Percentiles rank a stretch among this genome's conserved stretches.
Conservation (phyloP, 202 grass and related monocot species). For the Miscanthus sacchariflorus region DNA sequence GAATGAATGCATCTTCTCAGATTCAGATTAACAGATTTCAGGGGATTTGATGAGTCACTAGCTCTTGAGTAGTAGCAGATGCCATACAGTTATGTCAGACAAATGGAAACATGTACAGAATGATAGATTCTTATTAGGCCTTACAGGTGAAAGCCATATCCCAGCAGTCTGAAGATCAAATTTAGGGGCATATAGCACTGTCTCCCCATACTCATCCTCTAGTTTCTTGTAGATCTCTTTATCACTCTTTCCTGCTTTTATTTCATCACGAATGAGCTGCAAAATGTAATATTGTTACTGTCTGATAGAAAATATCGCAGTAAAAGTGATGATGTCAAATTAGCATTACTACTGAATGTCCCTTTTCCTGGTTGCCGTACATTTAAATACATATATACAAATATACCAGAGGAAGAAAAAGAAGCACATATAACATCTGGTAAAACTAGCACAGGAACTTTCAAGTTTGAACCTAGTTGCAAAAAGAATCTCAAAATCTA, state of each 20-base stretch:
- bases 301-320: neutral
- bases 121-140: slow-evolving; percentile 10
- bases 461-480: too few species aligned
- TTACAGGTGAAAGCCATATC: slow-evolving; percentile 92
- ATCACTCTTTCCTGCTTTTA: slow-evolving; percentile 78
- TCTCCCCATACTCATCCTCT: slow-evolving; percentile 78
- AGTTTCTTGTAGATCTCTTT: slow-evolving; percentile 87
- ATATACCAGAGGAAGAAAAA: too few species aligned
- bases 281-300: slow-evolving; percentile 30
- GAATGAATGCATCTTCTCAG: neutral
- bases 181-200: slow-evolving; percentile 84
- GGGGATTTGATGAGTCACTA: neutral
- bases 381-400: neutral
- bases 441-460: too few species aligned
- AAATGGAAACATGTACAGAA: slow-evolving; percentile 28
- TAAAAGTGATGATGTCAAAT: neutral
- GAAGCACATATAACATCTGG: too few species aligned
- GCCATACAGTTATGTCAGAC: neutral
- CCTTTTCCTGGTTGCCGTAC: neutral
- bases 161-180: slow-evolving; percentile 97
- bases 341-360: neutral
- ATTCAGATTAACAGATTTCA: neutral
- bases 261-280: slow-evolving; percentile 90
- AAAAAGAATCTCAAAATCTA: too few species aligned
- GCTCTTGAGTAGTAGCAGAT: neutral